A percentile compares a stretch with the other conserved stretches of the same genome.
Conservation (phyloP, 2,329 filamentous ascomycete genomes). For the Metarhizium humberi region DNA sequence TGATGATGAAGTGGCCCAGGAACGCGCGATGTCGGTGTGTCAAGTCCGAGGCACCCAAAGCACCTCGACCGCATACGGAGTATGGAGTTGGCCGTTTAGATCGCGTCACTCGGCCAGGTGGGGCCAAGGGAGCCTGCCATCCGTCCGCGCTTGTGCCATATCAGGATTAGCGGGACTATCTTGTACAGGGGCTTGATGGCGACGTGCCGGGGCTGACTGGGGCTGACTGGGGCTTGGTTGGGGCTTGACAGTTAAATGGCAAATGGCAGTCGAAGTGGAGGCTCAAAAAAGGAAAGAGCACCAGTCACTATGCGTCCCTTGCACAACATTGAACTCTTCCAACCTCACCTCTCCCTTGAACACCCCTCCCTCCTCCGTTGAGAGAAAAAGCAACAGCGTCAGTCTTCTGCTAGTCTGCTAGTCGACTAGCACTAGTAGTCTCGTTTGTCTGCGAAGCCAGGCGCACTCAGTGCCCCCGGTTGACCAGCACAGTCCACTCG, state of each 20-base stretch:
- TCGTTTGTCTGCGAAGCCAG: neutral
- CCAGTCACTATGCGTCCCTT: conserved; percentile 9
- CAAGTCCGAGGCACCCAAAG: neutral
- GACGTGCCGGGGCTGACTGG: neutral
- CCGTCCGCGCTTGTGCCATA: neutral
- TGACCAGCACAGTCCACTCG: neutral
- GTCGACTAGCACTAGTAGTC: too few species aligned
- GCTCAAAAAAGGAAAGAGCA: conserved; percentile 6
- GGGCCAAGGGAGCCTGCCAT: neutral
- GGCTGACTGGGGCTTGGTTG: neutral
- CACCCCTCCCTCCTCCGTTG: neutral
- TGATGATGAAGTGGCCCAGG: conserved; percentile 1
- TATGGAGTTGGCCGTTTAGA: neutral
- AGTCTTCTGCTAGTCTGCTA: neutral
- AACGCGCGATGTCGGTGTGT: conserved; percentile 3
- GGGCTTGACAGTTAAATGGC: neutral
- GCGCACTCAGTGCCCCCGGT: neutral
- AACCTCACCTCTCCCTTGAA: conserved; percentile 5
- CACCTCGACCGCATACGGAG: neutral
- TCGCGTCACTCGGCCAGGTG: conserved; percentile 1
- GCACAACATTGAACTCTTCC: conserved; percentile 3
- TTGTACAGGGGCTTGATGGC: neutral
- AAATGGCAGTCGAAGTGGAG: conserved; percentile 3
- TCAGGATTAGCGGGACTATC: neutral
- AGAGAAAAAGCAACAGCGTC: neutral